phyloP scores from a whole-genome alignment of 768 basidiomycete species.

The Rubroboletus satanas region DNA sequence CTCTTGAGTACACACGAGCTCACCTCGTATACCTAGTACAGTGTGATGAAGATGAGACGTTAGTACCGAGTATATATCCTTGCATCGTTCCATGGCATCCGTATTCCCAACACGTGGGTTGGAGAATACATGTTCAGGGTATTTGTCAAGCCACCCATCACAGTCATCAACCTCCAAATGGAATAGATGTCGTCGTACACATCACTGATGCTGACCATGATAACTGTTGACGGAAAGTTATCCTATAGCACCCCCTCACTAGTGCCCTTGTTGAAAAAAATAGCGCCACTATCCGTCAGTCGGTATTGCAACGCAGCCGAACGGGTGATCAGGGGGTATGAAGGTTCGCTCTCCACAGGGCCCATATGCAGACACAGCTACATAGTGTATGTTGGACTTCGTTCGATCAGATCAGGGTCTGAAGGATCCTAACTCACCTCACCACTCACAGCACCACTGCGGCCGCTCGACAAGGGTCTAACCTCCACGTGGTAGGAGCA shows the following conservation, averaged over 20 bases:
- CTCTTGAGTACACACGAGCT: not conserved
- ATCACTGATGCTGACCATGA: not conserved
- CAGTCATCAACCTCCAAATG: not conserved
- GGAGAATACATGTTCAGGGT: not conserved
- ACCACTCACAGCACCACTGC: constrained; percentile 75
- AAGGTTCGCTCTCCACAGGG: constrained; percentile 34
- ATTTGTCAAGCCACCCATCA: not conserved
- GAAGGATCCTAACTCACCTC: constrained; percentile 44
- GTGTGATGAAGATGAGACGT: not conserved
- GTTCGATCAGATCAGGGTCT: not conserved
- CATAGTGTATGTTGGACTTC: not conserved
- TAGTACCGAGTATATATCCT: not conserved
- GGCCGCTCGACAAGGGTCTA: constrained; percentile 64
- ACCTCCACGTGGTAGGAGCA: constrained; percentile 72
- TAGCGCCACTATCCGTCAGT: constrained; percentile 58
- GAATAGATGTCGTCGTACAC: not conserved
- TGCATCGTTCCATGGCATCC: not conserved
- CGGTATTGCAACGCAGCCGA: constrained; percentile 65
- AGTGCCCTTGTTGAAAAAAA: constrained; percentile 74
- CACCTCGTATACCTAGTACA: not conserved
- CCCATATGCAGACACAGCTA: constrained; percentile 66
- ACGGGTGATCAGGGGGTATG: constrained; percentile 44
- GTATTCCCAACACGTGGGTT: not conserved
- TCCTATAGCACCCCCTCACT: constrained; percentile 56
- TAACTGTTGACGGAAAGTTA: not conserved